Conservation (phyloP, 2,329 filamentous ascomycete species). For the Aureobasidium lini region DNA sequence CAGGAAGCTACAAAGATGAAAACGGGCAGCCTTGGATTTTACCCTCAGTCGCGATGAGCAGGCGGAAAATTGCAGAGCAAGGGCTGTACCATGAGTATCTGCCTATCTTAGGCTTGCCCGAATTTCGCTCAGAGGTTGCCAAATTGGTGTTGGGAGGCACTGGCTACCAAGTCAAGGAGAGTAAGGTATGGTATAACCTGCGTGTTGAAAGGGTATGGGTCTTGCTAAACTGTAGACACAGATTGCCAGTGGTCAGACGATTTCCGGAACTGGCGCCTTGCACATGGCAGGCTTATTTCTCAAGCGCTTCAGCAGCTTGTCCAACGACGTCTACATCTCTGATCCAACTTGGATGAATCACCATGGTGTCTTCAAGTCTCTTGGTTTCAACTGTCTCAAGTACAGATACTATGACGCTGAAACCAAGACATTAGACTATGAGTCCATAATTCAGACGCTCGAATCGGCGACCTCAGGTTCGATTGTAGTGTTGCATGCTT, state of each 20-base stretch:
- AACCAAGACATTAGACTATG: constrained; percentile 85
- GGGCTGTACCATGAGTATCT: background rate
- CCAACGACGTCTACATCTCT: constrained; percentile 31
- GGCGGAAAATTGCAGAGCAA: background rate
- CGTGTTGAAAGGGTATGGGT: too few species aligned
- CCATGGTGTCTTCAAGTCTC: constrained; percentile 28
- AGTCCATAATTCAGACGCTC: constrained; percentile 81
- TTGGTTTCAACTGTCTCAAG: constrained; percentile 28
- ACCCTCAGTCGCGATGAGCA: constrained; percentile 25
- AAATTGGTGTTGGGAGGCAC: background rate
- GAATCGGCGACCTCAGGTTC: constrained; percentile 58
- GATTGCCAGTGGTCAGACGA: constrained; percentile 29
- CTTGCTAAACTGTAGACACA: background rate
- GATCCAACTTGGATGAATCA: constrained; percentile 40
- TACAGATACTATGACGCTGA: constrained; percentile 36
- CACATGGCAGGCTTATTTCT: constrained; percentile 30
- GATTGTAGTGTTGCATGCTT: constrained; percentile 34
- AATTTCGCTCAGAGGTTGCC: background rate
- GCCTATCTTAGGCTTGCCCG: background rate
- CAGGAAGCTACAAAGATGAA: constrained; percentile 35
- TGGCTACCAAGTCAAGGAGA: background rate
- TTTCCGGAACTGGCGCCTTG: constrained; percentile 38
- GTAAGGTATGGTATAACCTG: background rate
- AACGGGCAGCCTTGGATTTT: constrained; percentile 34
- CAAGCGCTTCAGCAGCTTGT: constrained; percentile 19